Evolutionary conservation across 2,329 filamentous ascomycete genomes (phyloP).

Genomic region (Trichoderma harzianum): DNA sequence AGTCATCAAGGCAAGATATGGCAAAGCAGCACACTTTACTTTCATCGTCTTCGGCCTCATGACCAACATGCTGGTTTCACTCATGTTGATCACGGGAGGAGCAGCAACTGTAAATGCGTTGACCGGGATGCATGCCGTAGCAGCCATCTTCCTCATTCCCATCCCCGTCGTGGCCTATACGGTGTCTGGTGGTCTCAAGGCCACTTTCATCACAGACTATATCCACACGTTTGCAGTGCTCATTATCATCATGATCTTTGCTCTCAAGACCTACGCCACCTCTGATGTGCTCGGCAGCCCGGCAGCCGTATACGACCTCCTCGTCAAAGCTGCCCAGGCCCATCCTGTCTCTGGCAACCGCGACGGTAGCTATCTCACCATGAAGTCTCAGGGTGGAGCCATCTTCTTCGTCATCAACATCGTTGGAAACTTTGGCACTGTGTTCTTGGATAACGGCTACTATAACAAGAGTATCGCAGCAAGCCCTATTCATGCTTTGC

Average conservation of each 20-base stretch:
- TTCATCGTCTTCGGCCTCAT: conserved; percentile 80
- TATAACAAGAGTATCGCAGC: conserved; percentile 94
- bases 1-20: conserved; percentile 78
- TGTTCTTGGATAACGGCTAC: conserved; percentile 85
- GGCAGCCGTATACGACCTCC: conserved; percentile 70
- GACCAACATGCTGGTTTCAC: conserved; percentile 83
- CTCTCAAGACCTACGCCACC: conserved; percentile 77
- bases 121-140: conserved; percentile 57
- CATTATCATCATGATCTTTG: conserved; percentile 81
- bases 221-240: conserved; percentile 82
- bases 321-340: conserved; percentile 62
- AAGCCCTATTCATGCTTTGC: conserved; percentile 77
- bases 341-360: conserved; percentile 80
- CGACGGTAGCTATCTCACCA: conserved; percentile 80
- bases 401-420: conserved; percentile 91
- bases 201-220: conserved; percentile 82
- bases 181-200: conserved; percentile 74
- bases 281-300: conserved; percentile 71
- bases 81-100: conserved; percentile 85
- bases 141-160: conserved; percentile 53
- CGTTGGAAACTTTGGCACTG: conserved; percentile 78
- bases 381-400: conserved; percentile 67
- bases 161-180: conserved; percentile 64
- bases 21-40: conserved; percentile 65
- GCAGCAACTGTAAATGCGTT: conserved; percentile 51